A percentile compares a stretch with the other conserved stretches of the same genome.
phyloP scores from a whole-genome alignment of 2,329 filamentous ascomycete genomes.

The Uncinocarpus reesii region DNA sequence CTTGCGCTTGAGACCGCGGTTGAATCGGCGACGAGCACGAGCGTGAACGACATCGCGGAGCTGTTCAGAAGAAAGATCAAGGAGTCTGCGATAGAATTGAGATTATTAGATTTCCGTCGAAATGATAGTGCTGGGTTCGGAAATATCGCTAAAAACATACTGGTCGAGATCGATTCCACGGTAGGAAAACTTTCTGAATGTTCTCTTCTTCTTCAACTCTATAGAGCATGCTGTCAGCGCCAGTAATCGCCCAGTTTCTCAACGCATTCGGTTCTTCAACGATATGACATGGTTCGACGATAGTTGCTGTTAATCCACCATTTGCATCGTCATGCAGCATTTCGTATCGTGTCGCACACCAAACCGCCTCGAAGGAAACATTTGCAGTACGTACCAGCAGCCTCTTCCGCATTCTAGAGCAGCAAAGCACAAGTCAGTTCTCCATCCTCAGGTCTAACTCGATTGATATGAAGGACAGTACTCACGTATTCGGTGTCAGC shows the following conservation, averaged over 20 bases:
- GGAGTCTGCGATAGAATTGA: conserved; percentile 56
- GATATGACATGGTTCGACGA: neutral
- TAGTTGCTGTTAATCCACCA: neutral
- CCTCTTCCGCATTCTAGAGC: conserved; percentile 83
- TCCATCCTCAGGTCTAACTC: neutral
- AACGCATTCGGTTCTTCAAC: neutral
- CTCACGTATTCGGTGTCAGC: conserved; percentile 82
- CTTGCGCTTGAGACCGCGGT: conserved; percentile 99
- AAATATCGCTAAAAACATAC: conserved; percentile 50
- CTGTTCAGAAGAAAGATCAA: conserved; percentile 96
- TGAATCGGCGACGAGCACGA: conserved; percentile 96
- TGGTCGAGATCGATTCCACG: conserved; percentile 98
- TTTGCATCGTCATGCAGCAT: neutral
- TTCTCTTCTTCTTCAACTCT: conserved; percentile 99
- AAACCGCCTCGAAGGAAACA: neutral
- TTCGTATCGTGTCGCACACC: neutral
- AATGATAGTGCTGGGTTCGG: conserved; percentile 21
- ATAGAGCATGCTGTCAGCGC: conserved; percentile 21
- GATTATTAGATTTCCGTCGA: neutral
- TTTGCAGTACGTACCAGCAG: conserved; percentile 54
- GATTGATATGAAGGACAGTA: conserved; percentile 24
- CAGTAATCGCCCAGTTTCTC: conserved; percentile 10
- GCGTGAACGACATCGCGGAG: conserved; percentile 99
- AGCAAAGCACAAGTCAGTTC: neutral
- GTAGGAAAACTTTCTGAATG: conserved; percentile 99